Conservation (phyloP, 768 basidiomycete species). For the Lactarius pseudohatsudake region DNA sequence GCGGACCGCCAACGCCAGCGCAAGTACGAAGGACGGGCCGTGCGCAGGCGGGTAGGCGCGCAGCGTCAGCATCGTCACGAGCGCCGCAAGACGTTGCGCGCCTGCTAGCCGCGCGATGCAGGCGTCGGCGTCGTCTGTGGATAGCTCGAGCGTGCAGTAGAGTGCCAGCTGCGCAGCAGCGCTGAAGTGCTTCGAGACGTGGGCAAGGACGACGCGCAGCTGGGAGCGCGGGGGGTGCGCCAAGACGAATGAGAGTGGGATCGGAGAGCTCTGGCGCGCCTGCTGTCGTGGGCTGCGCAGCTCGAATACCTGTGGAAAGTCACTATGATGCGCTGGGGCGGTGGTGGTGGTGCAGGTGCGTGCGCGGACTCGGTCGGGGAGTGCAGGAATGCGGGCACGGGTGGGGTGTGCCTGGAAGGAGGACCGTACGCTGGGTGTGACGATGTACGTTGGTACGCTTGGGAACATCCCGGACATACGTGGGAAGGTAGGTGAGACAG, state of each 20-base stretch:
- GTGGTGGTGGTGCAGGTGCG: background rate
- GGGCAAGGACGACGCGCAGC: slow-evolving; percentile 31
- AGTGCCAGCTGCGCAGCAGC: slow-evolving; percentile 30
- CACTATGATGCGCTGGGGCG: background rate
- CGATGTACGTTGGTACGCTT: background rate
- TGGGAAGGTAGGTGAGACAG: background rate
- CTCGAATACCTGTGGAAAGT: background rate
- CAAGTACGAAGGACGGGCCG: slow-evolving; percentile 27
- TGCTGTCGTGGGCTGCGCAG: slow-evolving; percentile 6
- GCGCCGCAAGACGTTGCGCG: slow-evolving; percentile 30
- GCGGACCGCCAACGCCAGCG: slow-evolving; percentile 36
- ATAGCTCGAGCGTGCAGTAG: slow-evolving; percentile 33
- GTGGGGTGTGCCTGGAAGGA: background rate
- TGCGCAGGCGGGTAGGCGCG: slow-evolving; percentile 22
- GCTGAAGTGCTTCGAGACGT: slow-evolving; percentile 33
- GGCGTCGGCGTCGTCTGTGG: slow-evolving; percentile 15
- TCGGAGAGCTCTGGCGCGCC: slow-evolving; percentile 17
- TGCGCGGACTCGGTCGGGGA: background rate
- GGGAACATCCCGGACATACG: background rate
- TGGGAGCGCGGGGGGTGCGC: slow-evolving; percentile 27
- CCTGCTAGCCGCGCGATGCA: slow-evolving; percentile 35
- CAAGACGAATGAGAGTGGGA: slow-evolving; percentile 29
- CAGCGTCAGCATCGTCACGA: slow-evolving; percentile 32
- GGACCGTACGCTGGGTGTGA: background rate
- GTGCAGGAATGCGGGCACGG: slow-evolving; percentile 15